phyloP scores from a whole-genome alignment of 345 rosid species.

The Hibiscus mutabilis region DNA sequence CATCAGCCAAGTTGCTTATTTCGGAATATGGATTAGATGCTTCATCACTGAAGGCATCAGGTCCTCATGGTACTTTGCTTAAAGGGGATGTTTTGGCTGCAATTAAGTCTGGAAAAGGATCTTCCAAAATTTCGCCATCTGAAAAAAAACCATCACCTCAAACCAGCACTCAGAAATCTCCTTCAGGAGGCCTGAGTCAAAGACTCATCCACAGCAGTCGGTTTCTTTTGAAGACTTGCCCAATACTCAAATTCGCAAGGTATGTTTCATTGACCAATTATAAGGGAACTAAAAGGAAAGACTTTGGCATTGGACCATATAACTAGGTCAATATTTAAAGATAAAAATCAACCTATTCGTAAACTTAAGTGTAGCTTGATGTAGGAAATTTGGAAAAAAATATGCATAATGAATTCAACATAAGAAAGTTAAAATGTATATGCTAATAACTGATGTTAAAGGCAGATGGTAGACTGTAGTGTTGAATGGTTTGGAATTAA shows the following conservation, averaged over 20 bases:
- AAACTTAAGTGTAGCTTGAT: not conserved
- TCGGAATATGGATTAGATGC: constrained; percentile 70
- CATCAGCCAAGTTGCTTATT: constrained; percentile 80
- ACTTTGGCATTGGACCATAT: not conserved
- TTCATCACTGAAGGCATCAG: constrained; percentile 72
- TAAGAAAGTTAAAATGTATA: not conserved
- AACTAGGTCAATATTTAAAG: not conserved
- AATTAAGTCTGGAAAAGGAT: constrained; percentile 63
- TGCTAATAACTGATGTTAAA: not conserved
- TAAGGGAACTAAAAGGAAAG: not conserved
- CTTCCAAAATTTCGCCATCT: constrained; percentile 34
- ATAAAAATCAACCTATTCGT: not conserved
- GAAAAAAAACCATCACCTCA: constrained; percentile 39
- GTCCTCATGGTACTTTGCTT: constrained; percentile 74
- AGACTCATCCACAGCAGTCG: constrained; percentile 36
- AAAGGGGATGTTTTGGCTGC: constrained; percentile 82
- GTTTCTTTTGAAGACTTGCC: constrained; percentile 77
- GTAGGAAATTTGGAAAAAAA: not conserved
- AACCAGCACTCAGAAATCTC: constrained; percentile 29
- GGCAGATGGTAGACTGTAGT: not conserved
- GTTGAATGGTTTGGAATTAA: constrained; percentile 1
- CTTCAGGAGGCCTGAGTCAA: constrained; percentile 27
- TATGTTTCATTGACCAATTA: constrained; percentile 21
- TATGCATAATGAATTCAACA: not conserved
- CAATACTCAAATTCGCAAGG: constrained; percentile 98